Evolutionary conservation across 345 rosid species (phyloP).

Genomic region (Anacardium occidentale): DNA sequence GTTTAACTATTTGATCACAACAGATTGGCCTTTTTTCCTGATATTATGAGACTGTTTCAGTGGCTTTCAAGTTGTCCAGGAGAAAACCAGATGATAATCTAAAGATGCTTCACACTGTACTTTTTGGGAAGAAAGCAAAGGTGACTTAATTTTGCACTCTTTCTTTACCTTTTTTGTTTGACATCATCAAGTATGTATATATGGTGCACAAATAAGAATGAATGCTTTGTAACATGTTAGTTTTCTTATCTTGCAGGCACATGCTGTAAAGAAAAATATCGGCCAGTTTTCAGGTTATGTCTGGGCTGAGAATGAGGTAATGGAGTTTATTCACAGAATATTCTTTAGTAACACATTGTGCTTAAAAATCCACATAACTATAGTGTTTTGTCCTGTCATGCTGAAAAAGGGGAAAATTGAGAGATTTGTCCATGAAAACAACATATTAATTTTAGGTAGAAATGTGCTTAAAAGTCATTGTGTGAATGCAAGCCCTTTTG

Average conservation of each 20-base stretch:
- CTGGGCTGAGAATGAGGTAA: constrained; percentile 86
- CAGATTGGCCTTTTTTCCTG: constrained; percentile 23
- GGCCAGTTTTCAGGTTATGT: constrained; percentile 91
- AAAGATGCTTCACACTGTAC: constrained; percentile 67
- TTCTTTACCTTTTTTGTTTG: not conserved
- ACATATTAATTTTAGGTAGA: not conserved
- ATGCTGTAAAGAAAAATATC: constrained; percentile 75
- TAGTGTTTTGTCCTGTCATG: constrained; percentile 1
- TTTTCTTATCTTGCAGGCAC: constrained; percentile 47
- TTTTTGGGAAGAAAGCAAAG: constrained; percentile 98
- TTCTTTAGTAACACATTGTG: constrained; percentile 4
- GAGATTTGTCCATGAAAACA: not conserved
- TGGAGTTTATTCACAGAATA: not conserved
- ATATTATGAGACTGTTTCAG: constrained; percentile 50
- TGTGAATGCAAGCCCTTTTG: constrained; percentile 8
- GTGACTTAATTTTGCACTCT: constrained; percentile 29
- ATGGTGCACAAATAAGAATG: not conserved
- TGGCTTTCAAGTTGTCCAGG: constrained; percentile 95
- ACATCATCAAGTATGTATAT: not conserved
- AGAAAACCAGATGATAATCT: constrained; percentile 89
- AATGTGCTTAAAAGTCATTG: not conserved
- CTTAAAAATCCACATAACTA: not conserved
- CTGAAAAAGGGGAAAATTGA: not conserved
- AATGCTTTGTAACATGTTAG: not conserved
- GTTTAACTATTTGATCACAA: constrained; percentile 14